Percentiles rank a stretch among this genome's conserved stretches.
These are phyloP conservation scores for Diaporthe velutina DNA, from an alignment of 2,329 filamentous ascomycete species.

Conservation along the genomic window DNA sequence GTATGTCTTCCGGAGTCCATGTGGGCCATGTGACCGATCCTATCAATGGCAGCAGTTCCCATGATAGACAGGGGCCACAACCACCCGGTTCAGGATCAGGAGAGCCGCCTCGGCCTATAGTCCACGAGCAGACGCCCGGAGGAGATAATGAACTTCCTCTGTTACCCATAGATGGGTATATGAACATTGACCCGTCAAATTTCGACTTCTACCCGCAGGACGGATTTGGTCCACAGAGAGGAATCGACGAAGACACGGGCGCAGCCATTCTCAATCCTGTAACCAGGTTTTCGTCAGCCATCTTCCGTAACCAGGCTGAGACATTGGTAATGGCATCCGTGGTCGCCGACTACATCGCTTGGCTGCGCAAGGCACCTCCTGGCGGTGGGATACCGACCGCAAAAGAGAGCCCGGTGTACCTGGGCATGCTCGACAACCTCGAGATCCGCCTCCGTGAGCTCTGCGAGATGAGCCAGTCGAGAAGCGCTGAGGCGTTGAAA, in stretches of 20 bases:
- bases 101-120: too few relatives aligned
- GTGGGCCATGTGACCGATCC: neutral
- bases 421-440: slow-evolving; percentile 9
- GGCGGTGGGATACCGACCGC: neutral
- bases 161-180: neutral
- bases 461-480: slow-evolving; percentile 2
- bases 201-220: neutral
- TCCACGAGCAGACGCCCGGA: neutral
- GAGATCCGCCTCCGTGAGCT: neutral
- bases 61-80: neutral
- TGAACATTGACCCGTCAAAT: neutral
- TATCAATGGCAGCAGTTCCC: neutral
- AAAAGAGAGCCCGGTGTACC: neutral
- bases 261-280: neutral
- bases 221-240: neutral
- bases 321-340: neutral
- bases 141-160: neutral
- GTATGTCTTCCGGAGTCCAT: neutral
- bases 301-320: slow-evolving; percentile 5
- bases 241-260: neutral
- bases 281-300: neutral
- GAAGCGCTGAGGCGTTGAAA: neutral
- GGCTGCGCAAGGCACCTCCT: slow-evolving; percentile 7
- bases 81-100: neutral
- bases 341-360: slow-evolving; percentile 7